These are phyloP conservation scores for Beauveria sp. DNA, from an alignment of 2,329 filamentous ascomycete species.

Conservation along the genomic window DNA sequence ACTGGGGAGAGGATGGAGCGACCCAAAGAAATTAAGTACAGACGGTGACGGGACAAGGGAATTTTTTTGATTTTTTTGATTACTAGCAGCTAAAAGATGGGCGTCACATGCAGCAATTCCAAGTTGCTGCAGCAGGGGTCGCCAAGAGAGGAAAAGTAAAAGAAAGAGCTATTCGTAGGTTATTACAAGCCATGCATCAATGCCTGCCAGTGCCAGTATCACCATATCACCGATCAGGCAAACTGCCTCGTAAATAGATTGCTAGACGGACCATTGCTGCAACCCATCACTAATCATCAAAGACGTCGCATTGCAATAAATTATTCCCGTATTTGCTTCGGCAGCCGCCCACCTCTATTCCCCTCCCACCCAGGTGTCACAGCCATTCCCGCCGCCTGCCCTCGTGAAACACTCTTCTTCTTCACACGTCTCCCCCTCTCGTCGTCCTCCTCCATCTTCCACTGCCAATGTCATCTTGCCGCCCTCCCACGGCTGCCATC, in stretches of 20 bases:
- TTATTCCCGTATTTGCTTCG: neutral
- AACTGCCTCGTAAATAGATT: neutral
- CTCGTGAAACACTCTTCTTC: conserved; percentile 3
- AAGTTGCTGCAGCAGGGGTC: too few relatives aligned
- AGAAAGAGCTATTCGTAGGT: too few relatives aligned
- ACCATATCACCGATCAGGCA: too few relatives aligned
- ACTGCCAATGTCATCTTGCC: neutral
- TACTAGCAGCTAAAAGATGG: too few relatives aligned
- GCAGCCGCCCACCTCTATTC: neutral
- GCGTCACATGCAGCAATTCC: too few relatives aligned
- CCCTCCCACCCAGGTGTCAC: neutral
- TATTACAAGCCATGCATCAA: too few relatives aligned
- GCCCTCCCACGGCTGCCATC: neutral
- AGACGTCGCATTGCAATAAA: neutral
- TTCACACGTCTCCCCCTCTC: neutral
- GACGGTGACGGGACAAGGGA: neutral
- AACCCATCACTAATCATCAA: neutral
- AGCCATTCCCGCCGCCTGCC: neutral
- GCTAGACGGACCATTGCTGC: neutral
- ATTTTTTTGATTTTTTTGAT: too few relatives aligned
- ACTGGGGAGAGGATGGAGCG: neutral
- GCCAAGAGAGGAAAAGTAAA: too few relatives aligned
- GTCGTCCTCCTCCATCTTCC: neutral
- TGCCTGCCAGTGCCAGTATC: too few relatives aligned
- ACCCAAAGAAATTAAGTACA: neutral